Conservation (phyloP, 345 rosid species). For the Eucalyptus pauciflora region DNA sequence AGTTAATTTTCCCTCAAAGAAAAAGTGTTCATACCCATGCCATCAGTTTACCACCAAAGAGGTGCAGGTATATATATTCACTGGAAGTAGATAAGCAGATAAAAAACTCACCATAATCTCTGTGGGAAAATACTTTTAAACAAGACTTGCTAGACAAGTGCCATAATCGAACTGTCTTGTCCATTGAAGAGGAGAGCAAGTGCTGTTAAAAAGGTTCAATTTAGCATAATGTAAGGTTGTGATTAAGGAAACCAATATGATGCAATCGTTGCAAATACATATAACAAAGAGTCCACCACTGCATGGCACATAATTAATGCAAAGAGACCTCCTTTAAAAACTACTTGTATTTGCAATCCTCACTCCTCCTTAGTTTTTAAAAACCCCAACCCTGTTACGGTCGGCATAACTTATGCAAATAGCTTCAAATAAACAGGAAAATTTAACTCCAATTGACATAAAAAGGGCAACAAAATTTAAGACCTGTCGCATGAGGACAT, state of each 20-base stretch:
- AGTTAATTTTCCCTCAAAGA: background rate
- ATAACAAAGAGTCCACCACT: background rate
- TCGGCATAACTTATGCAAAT: background rate
- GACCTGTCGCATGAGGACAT: background rate
- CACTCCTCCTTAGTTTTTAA: background rate
- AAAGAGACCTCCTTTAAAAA: background rate
- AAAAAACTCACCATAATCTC: constrained; percentile 66
- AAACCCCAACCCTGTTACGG: background rate
- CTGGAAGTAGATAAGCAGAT: background rate
- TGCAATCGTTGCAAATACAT: background rate
- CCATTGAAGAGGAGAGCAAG: constrained; percentile 97
- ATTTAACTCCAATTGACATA: background rate
- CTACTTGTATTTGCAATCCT: background rate
- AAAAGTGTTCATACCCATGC: background rate
- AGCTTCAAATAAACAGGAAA: background rate
- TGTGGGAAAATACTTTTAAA: constrained; percentile 84
- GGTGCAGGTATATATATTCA: background rate
- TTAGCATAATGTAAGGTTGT: background rate
- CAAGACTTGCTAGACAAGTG: constrained; percentile 74
- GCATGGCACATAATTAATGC: background rate
- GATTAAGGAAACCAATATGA: background rate
- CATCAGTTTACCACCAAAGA: background rate
- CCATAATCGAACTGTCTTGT: constrained; percentile 97
- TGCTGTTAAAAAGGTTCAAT: constrained; percentile 33
- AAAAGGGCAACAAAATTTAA: background rate